These are phyloP conservation scores for Spirogloea muscicola DNA, from an alignment of 139 green algal genomes.

Conservation along the genomic window DNA sequence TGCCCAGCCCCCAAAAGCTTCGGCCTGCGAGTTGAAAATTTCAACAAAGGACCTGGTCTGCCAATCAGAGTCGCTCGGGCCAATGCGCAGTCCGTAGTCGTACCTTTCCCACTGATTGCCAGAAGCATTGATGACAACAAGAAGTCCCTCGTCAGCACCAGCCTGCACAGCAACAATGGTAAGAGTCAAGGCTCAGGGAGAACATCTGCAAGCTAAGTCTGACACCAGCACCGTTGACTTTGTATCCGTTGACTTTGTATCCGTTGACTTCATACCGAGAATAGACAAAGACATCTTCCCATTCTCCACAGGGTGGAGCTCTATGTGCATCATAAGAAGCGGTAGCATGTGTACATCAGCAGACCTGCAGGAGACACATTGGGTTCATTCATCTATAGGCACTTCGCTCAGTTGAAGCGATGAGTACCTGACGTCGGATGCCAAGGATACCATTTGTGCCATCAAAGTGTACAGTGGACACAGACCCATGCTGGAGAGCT, in stretches of 20 bases:
- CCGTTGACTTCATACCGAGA: no score
- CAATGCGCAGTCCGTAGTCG: slow-evolving; percentile 33
- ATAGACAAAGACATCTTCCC: no score
- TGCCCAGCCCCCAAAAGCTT: slow-evolving; percentile 40
- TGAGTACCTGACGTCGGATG: slow-evolving; percentile 17
- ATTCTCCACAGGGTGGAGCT: no score
- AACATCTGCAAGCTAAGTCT: no score
- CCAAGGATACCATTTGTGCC: slow-evolving; percentile 15
- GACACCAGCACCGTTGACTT: no score
- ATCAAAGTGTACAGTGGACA: slow-evolving; percentile 27
- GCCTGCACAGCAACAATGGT: not conserved
- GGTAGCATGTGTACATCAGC: not conserved
- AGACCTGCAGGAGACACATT: not conserved
- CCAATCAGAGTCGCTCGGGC: not conserved
- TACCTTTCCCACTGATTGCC: slow-evolving; percentile 35
- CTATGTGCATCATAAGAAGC: no score
- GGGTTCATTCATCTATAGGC: not conserved
- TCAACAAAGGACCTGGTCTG: slow-evolving; percentile 33
- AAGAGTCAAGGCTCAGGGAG: not conserved
- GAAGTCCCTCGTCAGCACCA: slow-evolving; percentile 13
- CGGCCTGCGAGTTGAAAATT: slow-evolving; percentile 45
- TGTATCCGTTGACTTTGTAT: no score
- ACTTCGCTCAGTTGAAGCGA: not conserved
- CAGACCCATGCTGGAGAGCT: slow-evolving; percentile 13
- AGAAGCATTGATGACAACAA: slow-evolving; percentile 45